Evolutionary conservation across 2,329 filamentous ascomycete genomes (phyloP), one percentile per base, ranked within the genome.

Genomic region (Ophiostoma sp.): DNA sequence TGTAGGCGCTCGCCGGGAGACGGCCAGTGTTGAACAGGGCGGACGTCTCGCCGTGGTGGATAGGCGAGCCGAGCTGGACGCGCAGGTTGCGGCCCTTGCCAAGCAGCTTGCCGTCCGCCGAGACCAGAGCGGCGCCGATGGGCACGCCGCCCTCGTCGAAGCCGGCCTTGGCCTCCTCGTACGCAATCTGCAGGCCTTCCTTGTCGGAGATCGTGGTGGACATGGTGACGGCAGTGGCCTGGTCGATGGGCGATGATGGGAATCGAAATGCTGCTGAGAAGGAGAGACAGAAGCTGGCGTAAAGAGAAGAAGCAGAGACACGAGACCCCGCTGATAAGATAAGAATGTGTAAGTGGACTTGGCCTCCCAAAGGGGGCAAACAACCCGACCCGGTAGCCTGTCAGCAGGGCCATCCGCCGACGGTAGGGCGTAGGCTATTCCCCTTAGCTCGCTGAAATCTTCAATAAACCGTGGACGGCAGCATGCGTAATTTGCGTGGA

Each of bases 1-100:
- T 83, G 77, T 92, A 93, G 5, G 84, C 83, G 1, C 84, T 85
- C 16, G 89, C 89, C 44, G 88, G 87, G 36, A 92, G 83, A 52
- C 90, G 85, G 63, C 90, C 90, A 0, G 89, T 89, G 76, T 89
- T 88, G 75, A 90, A 87, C 52, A 93, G 82, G n/a, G 89, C 86
- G 18, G 89, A 87, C 27, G 89, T 93, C 76, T 93, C 90, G 72
- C 86, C 72, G 79, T 93, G 90, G 72, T 92, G 82, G 49, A 88
- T 90, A 3, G 89, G 82, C 75, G 87, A 90, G 67, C 84, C 84
- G 68, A 87, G 88, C 77, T 93, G 90, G 18, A 92, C 85, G 68
- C 90, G 83, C 87, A 89, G 87, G 74, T 93, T 93, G 76, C 90
- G 90, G 11, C 90, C 90, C 69, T 84, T 81, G 18, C 90, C 90